Percentiles rank a stretch among this genome's conserved stretches.
These are phyloP conservation scores for Carex parvula DNA, from an alignment of 176 grass and related monocot genomes.

Conservation along the genomic window DNA sequence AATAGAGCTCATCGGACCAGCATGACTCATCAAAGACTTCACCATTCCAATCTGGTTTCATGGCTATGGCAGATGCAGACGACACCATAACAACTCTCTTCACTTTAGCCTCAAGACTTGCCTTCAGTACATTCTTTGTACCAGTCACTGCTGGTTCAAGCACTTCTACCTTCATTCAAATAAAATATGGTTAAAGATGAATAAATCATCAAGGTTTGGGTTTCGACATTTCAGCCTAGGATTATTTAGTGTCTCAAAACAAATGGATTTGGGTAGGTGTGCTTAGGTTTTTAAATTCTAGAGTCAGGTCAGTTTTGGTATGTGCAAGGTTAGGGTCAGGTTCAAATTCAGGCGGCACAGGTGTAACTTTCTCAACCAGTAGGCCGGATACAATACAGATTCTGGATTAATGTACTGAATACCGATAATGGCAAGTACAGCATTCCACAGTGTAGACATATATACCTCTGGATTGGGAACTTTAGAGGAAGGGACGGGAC, in stretches of 20 bases:
- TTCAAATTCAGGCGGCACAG: background rate
- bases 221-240: background rate
- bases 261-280: background rate
- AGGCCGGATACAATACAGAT: background rate
- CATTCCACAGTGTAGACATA: background rate
- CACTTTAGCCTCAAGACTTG: slow-evolving; percentile 35
- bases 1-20: slow-evolving; percentile 63
- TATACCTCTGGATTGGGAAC: slow-evolving; percentile 53
- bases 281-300: background rate
- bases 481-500: slow-evolving; percentile 46
- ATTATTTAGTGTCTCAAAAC: background rate
- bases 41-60: slow-evolving; percentile 37
- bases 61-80: slow-evolving; percentile 34
- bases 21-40: slow-evolving; percentile 50
- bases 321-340: background rate
- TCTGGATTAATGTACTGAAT: background rate
- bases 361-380: background rate
- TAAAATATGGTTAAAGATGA: background rate
- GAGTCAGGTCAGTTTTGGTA: background rate
- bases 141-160: slow-evolving; percentile 55
- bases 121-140: slow-evolving; percentile 56
- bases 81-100: slow-evolving; percentile 65
- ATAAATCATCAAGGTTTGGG: background rate
- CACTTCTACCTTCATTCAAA: slow-evolving; percentile 47
- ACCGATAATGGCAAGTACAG: background rate